Conservation (phyloP, 2,329 filamentous ascomycete species). For the Pseudopithomyces chartarum region DNA sequence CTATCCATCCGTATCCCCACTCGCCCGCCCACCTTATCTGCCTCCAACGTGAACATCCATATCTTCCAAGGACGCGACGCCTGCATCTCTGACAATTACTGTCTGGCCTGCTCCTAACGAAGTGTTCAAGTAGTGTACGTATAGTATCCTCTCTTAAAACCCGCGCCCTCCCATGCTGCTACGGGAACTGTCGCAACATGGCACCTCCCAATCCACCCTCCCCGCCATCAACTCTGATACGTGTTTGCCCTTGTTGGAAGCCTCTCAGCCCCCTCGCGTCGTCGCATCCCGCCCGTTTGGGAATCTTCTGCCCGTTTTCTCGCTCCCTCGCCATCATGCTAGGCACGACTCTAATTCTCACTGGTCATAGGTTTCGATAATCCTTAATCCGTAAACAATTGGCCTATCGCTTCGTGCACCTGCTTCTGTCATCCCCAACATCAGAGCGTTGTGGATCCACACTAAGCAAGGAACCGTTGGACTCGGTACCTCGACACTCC, state of each 20-base stretch:
- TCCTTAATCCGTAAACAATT: constrained; percentile 27
- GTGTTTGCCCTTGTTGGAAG: constrained; percentile 9
- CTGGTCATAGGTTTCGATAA: constrained; percentile 27
- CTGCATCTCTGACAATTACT: constrained; percentile 24
- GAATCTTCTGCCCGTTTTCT: constrained; percentile 26
- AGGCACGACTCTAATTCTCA: constrained; percentile 31
- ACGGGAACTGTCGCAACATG: constrained; percentile 39
- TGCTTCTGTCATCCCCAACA: constrained; percentile 23
- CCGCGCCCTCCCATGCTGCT: constrained; percentile 31
- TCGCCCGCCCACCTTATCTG: constrained; percentile 3
- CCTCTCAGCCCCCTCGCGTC: constrained; percentile 19
- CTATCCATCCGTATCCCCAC: constrained; percentile 16
- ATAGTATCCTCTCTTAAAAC: constrained; percentile 39
- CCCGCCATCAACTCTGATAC: constrained; percentile 12
- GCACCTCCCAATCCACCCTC: constrained; percentile 10
- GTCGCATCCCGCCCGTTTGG: constrained; percentile 19
- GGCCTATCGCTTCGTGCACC: constrained; percentile 18
- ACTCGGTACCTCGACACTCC: constrained; percentile 25
- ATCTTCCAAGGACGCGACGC: constrained; percentile 9
- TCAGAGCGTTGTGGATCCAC: constrained; percentile 17
- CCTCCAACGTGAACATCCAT: not conserved
- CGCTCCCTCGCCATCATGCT: constrained; percentile 33
- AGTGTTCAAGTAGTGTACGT: constrained; percentile 53
- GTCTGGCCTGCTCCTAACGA: constrained; percentile 27
- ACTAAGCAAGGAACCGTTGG: constrained; percentile 34